A percentile compares a stretch with the other conserved stretches of the same genome.
phyloP scores from a whole-genome alignment of 1,284 basidiomycete genomes.

The Pseudozyma thailandica region DNA sequence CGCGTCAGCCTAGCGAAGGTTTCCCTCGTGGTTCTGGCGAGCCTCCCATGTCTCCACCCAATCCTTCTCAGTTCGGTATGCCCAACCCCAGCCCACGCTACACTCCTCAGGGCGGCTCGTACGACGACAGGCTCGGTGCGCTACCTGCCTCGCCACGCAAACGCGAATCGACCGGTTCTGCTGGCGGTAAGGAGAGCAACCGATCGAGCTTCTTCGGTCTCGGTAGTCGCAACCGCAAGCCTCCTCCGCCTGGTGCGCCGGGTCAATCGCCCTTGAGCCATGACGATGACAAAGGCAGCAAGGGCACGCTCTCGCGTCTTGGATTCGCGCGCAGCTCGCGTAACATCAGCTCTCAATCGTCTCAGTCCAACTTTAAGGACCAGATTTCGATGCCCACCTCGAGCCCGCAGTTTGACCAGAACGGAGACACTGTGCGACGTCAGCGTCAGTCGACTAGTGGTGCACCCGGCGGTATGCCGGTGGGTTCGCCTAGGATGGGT shows the following conservation, averaged over 20 bases:
- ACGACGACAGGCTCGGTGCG: constrained; percentile 46
- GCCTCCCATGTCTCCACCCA: constrained; percentile 24
- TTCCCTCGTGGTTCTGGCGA: constrained; percentile 36
- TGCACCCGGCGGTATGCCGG: constrained; percentile 6
- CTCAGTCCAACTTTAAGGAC: constrained; percentile 54
- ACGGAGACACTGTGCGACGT: constrained; percentile 54
- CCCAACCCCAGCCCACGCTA: constrained; percentile 24
- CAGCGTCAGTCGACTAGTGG: constrained; percentile 37
- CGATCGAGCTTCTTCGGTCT: constrained; percentile 60
- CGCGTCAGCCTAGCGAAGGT: constrained; percentile 32
- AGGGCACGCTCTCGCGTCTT: constrained; percentile 57
- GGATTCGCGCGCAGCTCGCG: constrained; percentile 48
- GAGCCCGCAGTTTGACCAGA: constrained; percentile 58
- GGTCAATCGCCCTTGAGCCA: constrained; percentile 10
- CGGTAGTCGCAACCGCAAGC: constrained; percentile 53
- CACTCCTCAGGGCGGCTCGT: constrained; percentile 14
- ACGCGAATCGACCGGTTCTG: constrained; percentile 50
- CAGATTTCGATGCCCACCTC: constrained; percentile 65
- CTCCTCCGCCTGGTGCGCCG: constrained; percentile 37
- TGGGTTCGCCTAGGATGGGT: constrained; percentile 12
- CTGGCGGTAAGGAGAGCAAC: constrained; percentile 39
- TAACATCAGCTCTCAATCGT: constrained; percentile 35
- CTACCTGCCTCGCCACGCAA: constrained; percentile 51
- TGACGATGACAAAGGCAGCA: constrained; percentile 38
- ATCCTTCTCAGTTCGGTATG: constrained; percentile 24